Base-by-base conservation (phyloP, 2,329 filamentous ascomycete species). In the Paraphaeosphaeria minitans region DNA sequence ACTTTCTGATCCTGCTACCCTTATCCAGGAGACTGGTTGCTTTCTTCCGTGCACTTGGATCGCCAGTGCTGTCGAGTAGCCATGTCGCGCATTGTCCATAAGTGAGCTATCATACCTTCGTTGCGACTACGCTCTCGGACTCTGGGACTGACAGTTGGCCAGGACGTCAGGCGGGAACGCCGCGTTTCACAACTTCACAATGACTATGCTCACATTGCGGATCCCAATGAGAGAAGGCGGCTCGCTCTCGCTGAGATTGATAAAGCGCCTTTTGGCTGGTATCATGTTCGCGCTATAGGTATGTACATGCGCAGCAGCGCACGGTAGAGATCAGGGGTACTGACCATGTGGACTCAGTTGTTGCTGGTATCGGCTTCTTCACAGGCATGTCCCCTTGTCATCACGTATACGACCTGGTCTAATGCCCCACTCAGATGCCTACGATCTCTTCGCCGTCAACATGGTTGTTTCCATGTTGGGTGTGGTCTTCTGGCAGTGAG, bases 311-410 rank as follows among this genome's bases (percentile, higher is more conserved):
- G 6, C 8, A 31, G 29, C 7, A 31, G 10, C 4, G 29, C 29
- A 31, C 29, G 29, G 29, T 31, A 31, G 6, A 31, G 6, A 31
- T 8, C 7, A 31, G 10, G 9, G 29, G 29, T 31, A 31, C 29
- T 31, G 29, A 31, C 29, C 5, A 31, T 12, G 2, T 31, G 29
- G 29, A 6, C 8, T 31, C 10, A 31, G 79, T 91, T 9, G 90
- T 94, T 22, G 90, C 91, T 31, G 91, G 92, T 68, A 89, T 94
- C 61, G 91, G 91, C 67, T 95, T 96, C 85, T 95, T 95, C 78
- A 94, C 91, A n/a, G 92, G 94, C 73, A 90, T 89, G n/a, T 93
- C 93, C 78, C 67, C 61, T 61, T 64, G 67, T 59, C 22, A 3
- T 12, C 1, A 27, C 12, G 4, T 19, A n/a, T 27, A n/a, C 55